Evolutionary conservation across 768 basidiomycete species (phyloP), one percentile per base, ranked within the genome.

Genomic region (Kwoniella sp.): DNA sequence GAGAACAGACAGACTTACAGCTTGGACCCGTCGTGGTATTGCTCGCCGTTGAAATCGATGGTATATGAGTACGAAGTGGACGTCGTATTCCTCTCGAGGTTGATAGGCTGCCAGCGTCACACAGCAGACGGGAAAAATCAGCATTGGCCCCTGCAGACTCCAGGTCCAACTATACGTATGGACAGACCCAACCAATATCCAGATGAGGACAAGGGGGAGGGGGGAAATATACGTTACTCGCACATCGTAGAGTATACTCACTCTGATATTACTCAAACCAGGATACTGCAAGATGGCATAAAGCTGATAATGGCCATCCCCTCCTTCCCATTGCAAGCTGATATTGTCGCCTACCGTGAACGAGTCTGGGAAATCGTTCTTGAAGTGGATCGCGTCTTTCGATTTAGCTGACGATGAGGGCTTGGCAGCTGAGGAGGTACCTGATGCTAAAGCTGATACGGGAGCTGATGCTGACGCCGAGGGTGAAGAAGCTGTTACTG

Each of bases 231-330:
- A n/a, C n/a, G n/a, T n/a, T n/a, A n/a, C n/a, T n/a, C n/a, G n/a
- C 15, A 45, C 41, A 45, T 34, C 34, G 34, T 34, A 34, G 5
- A 34, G 34, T 34, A 34, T 34, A 59, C 58, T 60, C 50, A 60
- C 58, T 17, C 28, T 45, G 41, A 47, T 22, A 31, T 45, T 60
- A 17, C 48, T 29, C 26, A 60, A 29, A n/a, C 58, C 58, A 23
- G 48, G 38, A 41, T 60, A 60, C 9, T 51, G 20, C 26, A 60
- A 25, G 50, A 60, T 60, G 25, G 58, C 51, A 60, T 60, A 60
- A 23, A 60, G 26, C 30, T 51, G 23, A 60, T 60, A 60, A 60
- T 48, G 58, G 17, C 58, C 58, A 30, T 60, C 50, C n/a, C 58
- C 58, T 3, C 58, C 50, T 50, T 60, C 58, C 58, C 58, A 60